Percentiles rank a stretch among this genome's conserved stretches.
Conservation (phyloP, 495 filamentous ascomycete species). For the Lindgomyces ingoldianus region DNA sequence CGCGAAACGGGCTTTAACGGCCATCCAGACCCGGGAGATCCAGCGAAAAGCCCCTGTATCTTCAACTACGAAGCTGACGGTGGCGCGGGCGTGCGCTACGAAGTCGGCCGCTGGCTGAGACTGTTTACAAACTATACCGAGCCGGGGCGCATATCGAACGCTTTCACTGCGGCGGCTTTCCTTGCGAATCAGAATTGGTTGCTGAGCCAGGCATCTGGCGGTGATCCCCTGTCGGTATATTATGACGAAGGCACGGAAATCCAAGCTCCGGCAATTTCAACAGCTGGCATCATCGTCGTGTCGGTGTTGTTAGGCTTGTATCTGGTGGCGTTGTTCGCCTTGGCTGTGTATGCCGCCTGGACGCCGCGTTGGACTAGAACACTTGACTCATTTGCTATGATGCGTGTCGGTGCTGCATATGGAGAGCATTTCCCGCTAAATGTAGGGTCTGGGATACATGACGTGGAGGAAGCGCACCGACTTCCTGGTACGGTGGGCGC, state of each 20-base stretch:
- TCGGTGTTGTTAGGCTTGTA: slow-evolving; percentile 37
- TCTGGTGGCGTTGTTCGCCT: slow-evolving; percentile 23
- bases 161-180: slow-evolving; percentile 34
- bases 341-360: slow-evolving; percentile 35
- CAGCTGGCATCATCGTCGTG: slow-evolving; percentile 32
- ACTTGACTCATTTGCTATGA: slow-evolving; percentile 42
- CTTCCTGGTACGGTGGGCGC: slow-evolving; percentile 1
- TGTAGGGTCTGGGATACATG: slow-evolving; percentile 13
- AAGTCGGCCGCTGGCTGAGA: not conserved
- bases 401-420: slow-evolving; percentile 37
- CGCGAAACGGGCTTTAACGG: not conserved
- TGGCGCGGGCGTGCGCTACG: not conserved
- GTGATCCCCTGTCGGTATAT: slow-evolving; percentile 4
- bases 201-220: not conserved
- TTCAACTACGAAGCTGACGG: not conserved
- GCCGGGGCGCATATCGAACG: slow-evolving; percentile 12
- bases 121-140: slow-evolving; percentile 4
- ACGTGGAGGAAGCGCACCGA: not conserved
- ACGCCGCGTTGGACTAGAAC: slow-evolving; percentile 36
- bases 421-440: slow-evolving; percentile 33
- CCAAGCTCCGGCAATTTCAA: slow-evolving; percentile 34
- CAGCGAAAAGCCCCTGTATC: not conserved
- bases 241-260: slow-evolving; percentile 34
- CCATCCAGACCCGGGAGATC: not conserved
- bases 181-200: slow-evolving; percentile 36